Base-by-base conservation (phyloP, 495 filamentous ascomycete species). In the Rhypophila decipiens region DNA sequence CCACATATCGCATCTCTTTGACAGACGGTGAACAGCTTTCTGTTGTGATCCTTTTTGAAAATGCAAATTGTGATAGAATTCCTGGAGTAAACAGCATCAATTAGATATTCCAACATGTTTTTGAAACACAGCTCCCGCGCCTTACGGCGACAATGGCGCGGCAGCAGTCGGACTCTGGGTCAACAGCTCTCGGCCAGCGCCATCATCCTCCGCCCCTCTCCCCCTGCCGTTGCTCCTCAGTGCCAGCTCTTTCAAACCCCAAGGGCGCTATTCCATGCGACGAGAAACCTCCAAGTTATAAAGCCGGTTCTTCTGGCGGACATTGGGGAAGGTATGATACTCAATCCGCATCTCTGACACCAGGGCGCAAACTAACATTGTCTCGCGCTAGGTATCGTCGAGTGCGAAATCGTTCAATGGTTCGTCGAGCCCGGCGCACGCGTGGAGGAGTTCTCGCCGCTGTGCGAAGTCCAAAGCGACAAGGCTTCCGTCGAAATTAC, bases 401-500 rank as follows among this genome's bases (percentile, higher is more conserved):
- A 98, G 69, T 94, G 93, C 65, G 91, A 97, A 65, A 87, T 99
- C 59, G 97, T 97, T 56, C 94, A 97, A 72, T 99, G 94, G 94
- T 99, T 96, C 65, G 93, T 97, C 50, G 85, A 96, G 65, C 90
- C 95, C 42, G 90, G 87, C 42, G 94, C 94, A 20, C 82, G 88
- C 44, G 89, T 99, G 55, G 90, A 97, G 72, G 89, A 99, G 68
- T 99, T 95, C 79, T 91, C 94, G 61, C 91, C 88, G 46, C 70
- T 99, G 31, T 99, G 94, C 65, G 93, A 99, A 69, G 94, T 97
- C 34, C 93, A 96, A 63, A 93, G 87, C 45, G 94, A 99, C 69
- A 99, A 99, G 66, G 94, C 94, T 12, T 90, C 88, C n/a, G 89
- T 95, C 34, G 93, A 97, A 79, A 99, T 99, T 46, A 96, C 93